These are phyloP conservation scores for Anisogramma anomala DNA, from an alignment of 2,329 filamentous ascomycete genomes.

Conservation along the genomic window DNA sequence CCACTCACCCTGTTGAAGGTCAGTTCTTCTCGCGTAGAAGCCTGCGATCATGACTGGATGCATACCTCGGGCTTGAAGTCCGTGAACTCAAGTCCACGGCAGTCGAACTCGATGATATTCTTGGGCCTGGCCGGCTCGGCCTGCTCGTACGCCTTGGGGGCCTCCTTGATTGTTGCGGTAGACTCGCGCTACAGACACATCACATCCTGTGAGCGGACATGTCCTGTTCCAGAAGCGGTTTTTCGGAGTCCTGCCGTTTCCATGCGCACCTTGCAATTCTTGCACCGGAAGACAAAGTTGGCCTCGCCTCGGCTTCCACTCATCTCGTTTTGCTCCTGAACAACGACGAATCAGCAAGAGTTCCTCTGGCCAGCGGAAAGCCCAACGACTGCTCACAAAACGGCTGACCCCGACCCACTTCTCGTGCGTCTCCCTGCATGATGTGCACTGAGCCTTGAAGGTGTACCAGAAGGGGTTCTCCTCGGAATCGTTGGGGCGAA, in stretches of 20 bases:
- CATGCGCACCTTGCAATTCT: conserved; percentile 75
- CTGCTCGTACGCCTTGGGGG: conserved; percentile 60
- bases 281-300: conserved; percentile 99
- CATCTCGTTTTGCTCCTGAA: conserved; percentile 76
- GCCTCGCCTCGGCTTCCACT: conserved; percentile 90
- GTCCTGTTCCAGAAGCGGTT: no score
- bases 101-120: conserved; percentile 85
- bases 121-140: conserved; percentile 60
- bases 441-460: conserved; percentile 97
- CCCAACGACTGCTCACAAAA: conserved; percentile 53
- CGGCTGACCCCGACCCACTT: conserved; percentile 80
- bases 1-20: conserved; percentile 63
- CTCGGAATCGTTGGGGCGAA: conserved; percentile 71
- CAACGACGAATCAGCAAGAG: not conserved
- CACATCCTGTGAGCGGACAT: not conserved
- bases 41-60: not conserved
- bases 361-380: not conserved
- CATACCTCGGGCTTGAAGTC: conserved; percentile 81
- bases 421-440: conserved; percentile 79
- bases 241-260: no score
- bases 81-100: conserved; percentile 80
- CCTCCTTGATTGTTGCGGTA: conserved; percentile 69
- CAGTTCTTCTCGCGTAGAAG: conserved; percentile 8
- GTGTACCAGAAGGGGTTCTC: conserved; percentile 89
- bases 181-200: conserved; percentile 54